Evolutionary conservation across 805 yeast species (phyloP), one percentile per base, ranked within the genome.

Genomic region (Saturnispora gosingensis): DNA sequence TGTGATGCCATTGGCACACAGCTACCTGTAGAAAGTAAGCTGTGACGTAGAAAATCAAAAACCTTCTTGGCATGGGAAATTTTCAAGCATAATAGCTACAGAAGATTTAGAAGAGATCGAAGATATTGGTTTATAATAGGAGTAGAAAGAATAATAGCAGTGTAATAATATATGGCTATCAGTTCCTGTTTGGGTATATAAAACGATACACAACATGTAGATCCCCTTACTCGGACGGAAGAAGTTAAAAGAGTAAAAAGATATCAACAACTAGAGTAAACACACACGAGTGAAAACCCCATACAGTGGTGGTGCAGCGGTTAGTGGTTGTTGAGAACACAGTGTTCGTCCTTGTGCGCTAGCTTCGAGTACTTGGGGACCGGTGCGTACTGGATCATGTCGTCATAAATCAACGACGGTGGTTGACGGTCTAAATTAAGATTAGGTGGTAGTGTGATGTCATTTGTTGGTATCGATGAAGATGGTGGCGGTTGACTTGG

Each of bases 401-500:
- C 42, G 25, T 38, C 42, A 38, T 38, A 38, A 18, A 38, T 38
- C 42, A 38, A 38, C 42, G 22, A 18, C 20, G 42, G 42, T 8
- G 22, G 42, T 18, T 38, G 42, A 38, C 11, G 5, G 34, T 46
- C 34, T 24, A 30, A 6, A 30, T 28, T 47, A 18, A 45, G 27
- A 18, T 18, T 18, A 45, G 38, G 36, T 5, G 49, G 47, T 22
- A 28, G 36, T 25, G 42, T 43, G 43, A 49, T 49, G 38, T 42
- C 22, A 40, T 43, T 30, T 15, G 46, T 43, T 25, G 27, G 24
- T 32, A 13, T 18, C 27, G 50, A 27, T 34, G 45, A 18, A 27
- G 44, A 4, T 36, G 16, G n/a, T 13, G 51, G 50, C 15, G 81
- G 81, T 39, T 71, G 83, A 2, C 88, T 81, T 0, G 91, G 90